Conservation (phyloP, 768 basidiomycete species). For the Kondoa subrosea region DNA sequence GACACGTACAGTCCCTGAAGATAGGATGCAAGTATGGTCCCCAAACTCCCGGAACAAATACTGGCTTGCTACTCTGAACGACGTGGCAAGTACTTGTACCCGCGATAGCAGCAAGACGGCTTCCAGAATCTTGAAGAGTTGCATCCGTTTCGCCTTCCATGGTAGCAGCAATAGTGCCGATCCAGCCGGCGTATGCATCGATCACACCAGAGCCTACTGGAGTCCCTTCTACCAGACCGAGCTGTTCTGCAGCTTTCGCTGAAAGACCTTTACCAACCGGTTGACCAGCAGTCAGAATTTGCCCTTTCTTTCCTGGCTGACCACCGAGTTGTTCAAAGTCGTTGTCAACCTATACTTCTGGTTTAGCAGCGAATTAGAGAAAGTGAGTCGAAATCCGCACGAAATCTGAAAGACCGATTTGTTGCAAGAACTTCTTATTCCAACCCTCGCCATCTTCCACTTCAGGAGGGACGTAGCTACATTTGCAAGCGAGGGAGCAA, state of each 20-base stretch:
- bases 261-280: slow-evolving; percentile 74
- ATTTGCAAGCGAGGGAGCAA: slow-evolving; percentile 93
- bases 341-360: slow-evolving; percentile 36
- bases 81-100: slow-evolving; percentile 95
- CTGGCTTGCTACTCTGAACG: slow-evolving; percentile 66
- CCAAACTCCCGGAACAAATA: slow-evolving; percentile 86
- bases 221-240: slow-evolving; percentile 69
- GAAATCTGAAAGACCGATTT: slow-evolving; percentile 62
- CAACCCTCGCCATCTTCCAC: slow-evolving; percentile 50
- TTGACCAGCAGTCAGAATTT: slow-evolving; percentile 57
- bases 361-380: slow-evolving; percentile 13
- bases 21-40: slow-evolving; percentile 50
- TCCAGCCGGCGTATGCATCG: slow-evolving; percentile 94
- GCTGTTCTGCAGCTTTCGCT: slow-evolving; percentile 57
- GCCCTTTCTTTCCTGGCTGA: slow-evolving; percentile 39
- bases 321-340: slow-evolving; percentile 63
- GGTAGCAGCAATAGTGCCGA: slow-evolving; percentile 76
- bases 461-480: slow-evolving; percentile 63
- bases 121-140: slow-evolving; percentile 53
- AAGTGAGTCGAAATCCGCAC: slow-evolving; percentile 28
- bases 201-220: slow-evolving; percentile 88
- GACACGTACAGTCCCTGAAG: slow-evolving; percentile 53
- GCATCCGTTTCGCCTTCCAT: slow-evolving; percentile 42
- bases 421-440: slow-evolving; percentile 69
- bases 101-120: slow-evolving; percentile 77